phyloP scores from a whole-genome alignment of 345 rosid genomes.

The Lagerstroemia speciosa region DNA sequence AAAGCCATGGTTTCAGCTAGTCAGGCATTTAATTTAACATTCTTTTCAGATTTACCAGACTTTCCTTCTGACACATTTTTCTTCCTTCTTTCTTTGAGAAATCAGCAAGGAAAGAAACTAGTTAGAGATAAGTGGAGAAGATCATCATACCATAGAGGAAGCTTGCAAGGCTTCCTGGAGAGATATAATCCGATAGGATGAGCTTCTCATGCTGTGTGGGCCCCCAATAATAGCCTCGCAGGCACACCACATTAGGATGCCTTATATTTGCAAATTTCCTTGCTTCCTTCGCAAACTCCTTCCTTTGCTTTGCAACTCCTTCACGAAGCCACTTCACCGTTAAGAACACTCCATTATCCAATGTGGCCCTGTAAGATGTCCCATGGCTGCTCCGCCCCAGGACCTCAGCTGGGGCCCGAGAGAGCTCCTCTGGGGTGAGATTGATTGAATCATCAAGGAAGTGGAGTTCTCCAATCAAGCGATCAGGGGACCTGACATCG shows the following conservation, averaged over 20 bases:
- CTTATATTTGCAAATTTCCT: constrained; percentile 89
- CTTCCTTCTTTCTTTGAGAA: not conserved
- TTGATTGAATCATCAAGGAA: constrained; percentile 86
- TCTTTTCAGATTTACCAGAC: not conserved
- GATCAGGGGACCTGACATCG: constrained; percentile 89
- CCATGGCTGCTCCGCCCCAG: constrained; percentile 98
- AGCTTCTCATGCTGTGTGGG: constrained; percentile 98
- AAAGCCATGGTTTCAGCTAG: too few relatives aligned
- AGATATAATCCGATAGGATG: constrained; percentile 83
- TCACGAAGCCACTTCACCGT: constrained; percentile 98
- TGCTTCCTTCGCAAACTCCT: constrained; percentile 95
- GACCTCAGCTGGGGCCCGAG: constrained; percentile 97
- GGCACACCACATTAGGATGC: constrained; percentile 93
- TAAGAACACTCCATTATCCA: constrained; percentile 75
- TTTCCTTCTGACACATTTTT: not conserved
- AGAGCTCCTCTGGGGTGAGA: constrained; percentile 86
- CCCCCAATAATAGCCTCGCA: constrained; percentile 98
- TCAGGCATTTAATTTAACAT: too few relatives aligned
- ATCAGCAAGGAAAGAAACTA: not conserved
- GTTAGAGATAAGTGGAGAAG: not conserved
- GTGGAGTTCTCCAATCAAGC: constrained; percentile 77
- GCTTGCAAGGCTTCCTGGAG: constrained; percentile 96
- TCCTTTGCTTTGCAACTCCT: constrained; percentile 94
- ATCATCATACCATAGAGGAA: constrained; percentile 76
- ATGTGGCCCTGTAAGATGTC: constrained; percentile 86